phyloP scores from a whole-genome alignment of 345 rosid species.

The Schrenkiella parvula region DNA sequence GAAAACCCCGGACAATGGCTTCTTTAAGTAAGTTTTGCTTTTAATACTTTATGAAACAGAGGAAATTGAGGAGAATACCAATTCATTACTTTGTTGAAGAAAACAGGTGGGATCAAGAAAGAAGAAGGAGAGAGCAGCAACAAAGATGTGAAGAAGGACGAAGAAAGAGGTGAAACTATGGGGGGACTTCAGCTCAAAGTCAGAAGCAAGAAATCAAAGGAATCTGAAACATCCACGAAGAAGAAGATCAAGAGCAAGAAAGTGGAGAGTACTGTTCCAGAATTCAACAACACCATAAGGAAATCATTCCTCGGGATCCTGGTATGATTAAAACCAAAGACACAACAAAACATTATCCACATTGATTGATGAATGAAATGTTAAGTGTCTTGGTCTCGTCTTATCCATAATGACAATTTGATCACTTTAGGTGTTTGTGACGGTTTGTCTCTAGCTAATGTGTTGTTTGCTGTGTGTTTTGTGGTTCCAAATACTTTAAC shows the following conservation, averaged over 20 bases:
- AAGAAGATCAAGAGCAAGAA: neutral
- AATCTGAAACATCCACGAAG: neutral
- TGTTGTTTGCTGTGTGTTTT: neutral
- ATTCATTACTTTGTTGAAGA: neutral
- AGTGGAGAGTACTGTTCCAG: neutral
- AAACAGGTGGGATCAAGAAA: constrained; percentile 16
- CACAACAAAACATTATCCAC: neutral
- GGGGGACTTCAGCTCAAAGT: neutral
- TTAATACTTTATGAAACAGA: neutral
- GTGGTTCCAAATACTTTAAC: neutral
- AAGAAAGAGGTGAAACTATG: neutral
- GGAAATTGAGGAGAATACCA: neutral
- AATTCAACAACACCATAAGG: constrained; percentile 12
- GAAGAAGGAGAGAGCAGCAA: neutral
- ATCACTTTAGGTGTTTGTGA: neutral
- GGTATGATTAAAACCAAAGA: neutral
- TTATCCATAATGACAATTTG: neutral
- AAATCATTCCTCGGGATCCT: constrained; percentile 7
- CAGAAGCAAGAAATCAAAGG: neutral
- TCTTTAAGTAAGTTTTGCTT: neutral
- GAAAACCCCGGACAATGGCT: neutral
- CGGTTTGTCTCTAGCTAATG: neutral
- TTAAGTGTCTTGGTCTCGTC: neutral
- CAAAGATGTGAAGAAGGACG: constrained; percentile 12
- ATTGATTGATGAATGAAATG: neutral